These are phyloP conservation scores for Pyrenula aspistea DNA, from an alignment of 495 filamentous ascomycete species.

Conservation along the genomic window DNA sequence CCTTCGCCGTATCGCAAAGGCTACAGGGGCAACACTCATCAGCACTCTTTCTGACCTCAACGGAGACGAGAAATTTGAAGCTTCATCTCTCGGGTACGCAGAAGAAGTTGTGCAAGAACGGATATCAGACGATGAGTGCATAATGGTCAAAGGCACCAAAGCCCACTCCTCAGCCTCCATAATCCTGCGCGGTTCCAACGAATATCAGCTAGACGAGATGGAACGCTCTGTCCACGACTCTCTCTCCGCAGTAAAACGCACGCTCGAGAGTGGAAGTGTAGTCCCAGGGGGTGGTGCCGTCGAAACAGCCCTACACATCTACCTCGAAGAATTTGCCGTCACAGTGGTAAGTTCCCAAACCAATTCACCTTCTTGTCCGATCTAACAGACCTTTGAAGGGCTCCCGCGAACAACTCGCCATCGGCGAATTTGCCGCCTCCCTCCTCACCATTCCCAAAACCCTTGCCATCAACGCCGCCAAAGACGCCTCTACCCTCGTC, in stretches of 20 bases:
- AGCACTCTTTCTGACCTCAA: constrained; percentile 91
- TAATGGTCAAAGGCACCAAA: constrained; percentile 92
- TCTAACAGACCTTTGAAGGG: constrained; percentile 40
- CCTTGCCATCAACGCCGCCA: constrained; percentile 91
- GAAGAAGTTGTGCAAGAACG: constrained; percentile 95
- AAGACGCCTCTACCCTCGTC: constrained; percentile 88
- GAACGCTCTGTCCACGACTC: constrained; percentile 97
- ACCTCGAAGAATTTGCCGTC: constrained; percentile 98
- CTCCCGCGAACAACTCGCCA: constrained; percentile 93
- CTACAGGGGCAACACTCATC: constrained; percentile 85
- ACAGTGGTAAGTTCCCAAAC: no score
- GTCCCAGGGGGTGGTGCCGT: constrained; percentile 94
- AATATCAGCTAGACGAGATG: constrained; percentile 98
- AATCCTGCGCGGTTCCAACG: constrained; percentile 90
- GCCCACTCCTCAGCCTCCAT: constrained; percentile 88
- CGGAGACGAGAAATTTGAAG: constrained; percentile 93
- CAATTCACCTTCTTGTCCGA: no score
- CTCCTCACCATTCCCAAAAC: constrained; percentile 95
- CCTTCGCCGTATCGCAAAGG: constrained; percentile 87
- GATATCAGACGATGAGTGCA: constrained; percentile 98
- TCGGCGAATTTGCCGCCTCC: constrained; percentile 91
- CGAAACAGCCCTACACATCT: constrained; percentile 98
- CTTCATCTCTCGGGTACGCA: constrained; percentile 75
- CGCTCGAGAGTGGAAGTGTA: constrained; percentile 90
- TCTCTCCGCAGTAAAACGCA: constrained; percentile 91